phyloP scores from a whole-genome alignment of 805 yeast species.

The Monosporozyma aquatica region DNA sequence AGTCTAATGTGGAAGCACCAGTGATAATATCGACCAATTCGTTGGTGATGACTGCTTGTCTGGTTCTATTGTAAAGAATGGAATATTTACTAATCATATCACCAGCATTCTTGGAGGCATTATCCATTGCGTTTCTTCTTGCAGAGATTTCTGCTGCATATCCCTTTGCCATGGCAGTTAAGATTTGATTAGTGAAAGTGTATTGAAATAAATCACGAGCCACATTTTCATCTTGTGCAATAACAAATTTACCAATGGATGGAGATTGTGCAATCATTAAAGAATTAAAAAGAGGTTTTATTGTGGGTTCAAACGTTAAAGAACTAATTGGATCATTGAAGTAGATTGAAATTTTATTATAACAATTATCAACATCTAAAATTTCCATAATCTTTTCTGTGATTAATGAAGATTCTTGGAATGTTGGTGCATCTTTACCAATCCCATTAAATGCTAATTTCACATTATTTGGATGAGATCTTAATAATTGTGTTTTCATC shows the following conservation, averaged over 20 bases:
- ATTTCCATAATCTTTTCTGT: conserved; percentile 70
- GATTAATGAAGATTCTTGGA: conserved; percentile 79
- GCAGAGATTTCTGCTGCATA: conserved; percentile 97
- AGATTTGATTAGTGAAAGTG: conserved; percentile 80
- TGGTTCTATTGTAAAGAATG: conserved; percentile 96
- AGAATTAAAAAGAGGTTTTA: conserved; percentile 56
- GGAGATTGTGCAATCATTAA: conserved; percentile 75
- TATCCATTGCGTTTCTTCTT: conserved; percentile 99
- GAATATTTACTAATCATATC: conserved; percentile 96
- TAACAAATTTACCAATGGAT: conserved; percentile 72
- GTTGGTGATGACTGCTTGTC: conserved; percentile 98
- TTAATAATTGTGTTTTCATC: conserved; percentile 75
- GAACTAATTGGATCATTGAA: conserved; percentile 85
- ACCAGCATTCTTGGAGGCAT: conserved; percentile 98
- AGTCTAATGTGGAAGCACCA: conserved; percentile 98
- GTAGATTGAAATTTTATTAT: conserved; percentile 69
- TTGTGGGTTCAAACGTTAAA: conserved; percentile 81
- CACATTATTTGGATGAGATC: conserved; percentile 66
- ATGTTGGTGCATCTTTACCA: conserved; percentile 96
- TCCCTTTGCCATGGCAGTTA: conserved; percentile 93
- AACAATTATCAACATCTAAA: conserved; percentile 31
- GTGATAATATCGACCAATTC: conserved; percentile 99
- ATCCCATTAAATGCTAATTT: conserved; percentile 78
- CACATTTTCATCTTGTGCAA: conserved; percentile 58
- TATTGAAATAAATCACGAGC: conserved; percentile 75